Percentiles rank a stretch among this genome's conserved stretches.
Conservation (phyloP, 1,284 basidiomycete species). For the Vanrija sp. region DNA sequence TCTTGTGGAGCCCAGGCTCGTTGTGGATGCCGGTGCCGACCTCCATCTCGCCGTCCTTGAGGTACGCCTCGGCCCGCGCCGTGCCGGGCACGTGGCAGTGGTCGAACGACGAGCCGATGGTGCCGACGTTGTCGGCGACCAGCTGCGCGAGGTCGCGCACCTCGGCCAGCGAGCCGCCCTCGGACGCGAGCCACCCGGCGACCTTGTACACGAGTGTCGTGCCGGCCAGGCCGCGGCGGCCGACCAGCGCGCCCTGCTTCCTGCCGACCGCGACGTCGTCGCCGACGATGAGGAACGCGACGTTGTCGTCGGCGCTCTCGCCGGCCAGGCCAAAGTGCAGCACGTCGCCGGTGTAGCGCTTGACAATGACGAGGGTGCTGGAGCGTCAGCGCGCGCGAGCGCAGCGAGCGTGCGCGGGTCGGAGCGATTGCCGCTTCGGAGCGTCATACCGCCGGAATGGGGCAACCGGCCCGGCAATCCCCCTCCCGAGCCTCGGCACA, state of each 20-base stretch:
- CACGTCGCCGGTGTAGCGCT: constrained; percentile 79
- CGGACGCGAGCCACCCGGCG: constrained; percentile 73
- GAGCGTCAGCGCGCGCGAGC: not conserved
- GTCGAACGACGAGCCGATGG: constrained; percentile 85
- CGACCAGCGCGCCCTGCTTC: constrained; percentile 48
- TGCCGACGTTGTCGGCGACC: constrained; percentile 62
- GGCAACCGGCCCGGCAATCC: not conserved
- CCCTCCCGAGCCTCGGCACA: not conserved
- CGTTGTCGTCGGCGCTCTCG: constrained; percentile 68
- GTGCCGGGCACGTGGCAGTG: constrained; percentile 63
- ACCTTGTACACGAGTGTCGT: constrained; percentile 90
- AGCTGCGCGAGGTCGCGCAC: constrained; percentile 68
- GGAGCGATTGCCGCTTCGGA: too few relatives aligned
- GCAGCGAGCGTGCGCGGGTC: not conserved
- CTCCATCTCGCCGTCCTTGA: constrained; percentile 62
- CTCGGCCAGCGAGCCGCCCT: constrained; percentile 67
- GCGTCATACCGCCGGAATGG: not conserved
- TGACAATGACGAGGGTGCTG: constrained; percentile 77
- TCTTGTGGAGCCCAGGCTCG: constrained; percentile 74
- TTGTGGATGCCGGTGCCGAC: constrained; percentile 86
- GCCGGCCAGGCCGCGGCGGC: constrained; percentile 69
- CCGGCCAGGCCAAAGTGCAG: constrained; percentile 89
- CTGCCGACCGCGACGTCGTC: constrained; percentile 87
- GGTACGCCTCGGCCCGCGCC: not conserved
- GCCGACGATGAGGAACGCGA: constrained; percentile 79